Base-by-base conservation (phyloP, 2,329 filamentous ascomycete species). In the Biscogniauxia sp. region DNA sequence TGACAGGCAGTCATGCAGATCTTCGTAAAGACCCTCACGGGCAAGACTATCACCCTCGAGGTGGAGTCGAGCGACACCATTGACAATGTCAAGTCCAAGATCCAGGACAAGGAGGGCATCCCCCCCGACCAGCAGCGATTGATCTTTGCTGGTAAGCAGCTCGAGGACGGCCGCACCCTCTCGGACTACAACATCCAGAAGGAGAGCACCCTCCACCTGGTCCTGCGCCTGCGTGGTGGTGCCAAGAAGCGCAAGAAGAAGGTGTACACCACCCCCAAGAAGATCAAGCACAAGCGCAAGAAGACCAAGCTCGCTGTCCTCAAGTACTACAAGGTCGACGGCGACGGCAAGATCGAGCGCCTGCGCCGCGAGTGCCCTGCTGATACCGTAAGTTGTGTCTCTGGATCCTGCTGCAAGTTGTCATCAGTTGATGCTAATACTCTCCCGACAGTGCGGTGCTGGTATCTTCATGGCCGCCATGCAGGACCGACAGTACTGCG, bases 241-340 rank as follows among this genome's bases (percentile, higher is more conserved):
- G 93, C 82, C 79, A 99, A 99, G 93, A 97, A 98, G 92, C 89
- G 96, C 83, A 99, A 99, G 92, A 97, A 97, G 93, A 99, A 99
- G 93, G 95, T 99, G 74, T 99, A 99, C 91, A 98, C 92, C 80
- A 99, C 95, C 77, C 95, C 95, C 81, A 99, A 99, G 93, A 99
- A 99, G 93, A 99, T 99, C 91, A 99, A 99, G 95, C 95, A 99
- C 90, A 99, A 99, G 93, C 91, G 93, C 87, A 99, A 98, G 93
- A 99, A 99, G 94, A 97, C 91, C 89, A 99, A 99, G 91, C 86
- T 99, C 81, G 95, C 95, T 77, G 94, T 99, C 74, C 93, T 99
- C 82, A 99, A 99, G 90, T 99, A 99, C 92, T 99, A 99, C 92
- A 99, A 99, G 92, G 95, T 99, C 75, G 95, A 98, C 82, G 92